phyloP scores from a whole-genome alignment of 2,329 filamentous ascomycete species.

The Ustilaginoidea virens region DNA sequence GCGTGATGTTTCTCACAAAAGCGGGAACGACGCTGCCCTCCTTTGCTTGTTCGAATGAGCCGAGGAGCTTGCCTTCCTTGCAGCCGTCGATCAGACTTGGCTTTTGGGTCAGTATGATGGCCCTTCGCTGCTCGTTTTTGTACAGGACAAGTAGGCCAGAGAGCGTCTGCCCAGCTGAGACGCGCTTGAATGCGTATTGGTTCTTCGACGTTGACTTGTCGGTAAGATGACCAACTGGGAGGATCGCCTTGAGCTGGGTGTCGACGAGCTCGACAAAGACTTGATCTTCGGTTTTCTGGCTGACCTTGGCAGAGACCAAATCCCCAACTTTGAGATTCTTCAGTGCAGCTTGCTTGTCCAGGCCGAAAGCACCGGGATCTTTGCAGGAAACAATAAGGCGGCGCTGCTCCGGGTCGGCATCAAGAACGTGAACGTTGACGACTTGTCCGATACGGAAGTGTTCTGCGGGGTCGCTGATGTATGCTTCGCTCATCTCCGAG shows the following conservation, averaged over 20 bases:
- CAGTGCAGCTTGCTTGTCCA: slow-evolving; percentile 62
- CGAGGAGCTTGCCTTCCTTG: slow-evolving; percentile 56
- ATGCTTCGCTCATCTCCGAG: slow-evolving; percentile 96
- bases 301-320: slow-evolving; percentile 62
- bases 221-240: slow-evolving; percentile 65
- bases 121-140: slow-evolving; percentile 63
- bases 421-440: slow-evolving; percentile 76
- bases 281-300: slow-evolving; percentile 66
- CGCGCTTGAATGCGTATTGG: slow-evolving; percentile 59
- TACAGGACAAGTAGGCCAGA: slow-evolving; percentile 74
- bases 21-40: slow-evolving; percentile 56
- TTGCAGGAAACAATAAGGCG: slow-evolving; percentile 87
- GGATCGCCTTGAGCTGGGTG: slow-evolving; percentile 59
- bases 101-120: slow-evolving; percentile 69
- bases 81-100: slow-evolving; percentile 64
- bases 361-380: slow-evolving; percentile 62
- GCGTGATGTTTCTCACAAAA: slow-evolving; percentile 73
- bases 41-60: slow-evolving; percentile 53
- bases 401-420: slow-evolving; percentile 53
- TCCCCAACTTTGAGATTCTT: slow-evolving; percentile 59
- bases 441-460: slow-evolving; percentile 88
- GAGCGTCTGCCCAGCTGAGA: slow-evolving; percentile 71
- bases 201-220: slow-evolving; percentile 75
- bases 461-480: slow-evolving; percentile 73
- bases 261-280: slow-evolving; percentile 62